Percentiles rank a stretch among this genome's conserved stretches.
These are phyloP conservation scores for Setomelanomma holmii DNA, from an alignment of 2,329 filamentous ascomycete species.

Conservation along the genomic window DNA sequence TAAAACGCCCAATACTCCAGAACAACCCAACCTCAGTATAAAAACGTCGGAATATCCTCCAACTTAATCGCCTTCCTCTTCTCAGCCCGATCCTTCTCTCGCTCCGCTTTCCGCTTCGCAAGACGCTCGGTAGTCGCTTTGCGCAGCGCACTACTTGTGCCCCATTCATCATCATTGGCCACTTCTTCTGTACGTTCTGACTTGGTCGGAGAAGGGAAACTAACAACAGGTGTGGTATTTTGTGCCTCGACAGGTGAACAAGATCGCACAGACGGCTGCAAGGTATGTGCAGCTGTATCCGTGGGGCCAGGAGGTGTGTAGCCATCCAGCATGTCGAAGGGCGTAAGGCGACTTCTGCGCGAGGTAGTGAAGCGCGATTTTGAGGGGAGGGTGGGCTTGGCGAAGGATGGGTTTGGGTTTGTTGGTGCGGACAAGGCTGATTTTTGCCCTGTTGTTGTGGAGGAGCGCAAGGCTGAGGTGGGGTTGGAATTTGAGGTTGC, in stretches of 20 bases:
- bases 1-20: too few species aligned
- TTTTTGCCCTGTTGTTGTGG: not conserved
- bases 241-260: not conserved
- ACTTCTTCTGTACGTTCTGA: not conserved
- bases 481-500: constrained; percentile 6
- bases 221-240: too few species aligned
- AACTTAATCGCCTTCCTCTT: constrained; percentile 32
- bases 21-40: constrained; percentile 38
- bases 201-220: not conserved
- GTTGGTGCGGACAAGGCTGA: constrained; percentile 1
- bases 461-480: constrained; percentile 2
- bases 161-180: constrained; percentile 14
- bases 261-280: not conserved
- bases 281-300: not conserved
- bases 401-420: constrained; percentile 12
- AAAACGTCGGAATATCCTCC: constrained; percentile 56
- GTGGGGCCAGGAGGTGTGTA: constrained; percentile 14
- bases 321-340: constrained; percentile 38
- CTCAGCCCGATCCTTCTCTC: constrained; percentile 32
- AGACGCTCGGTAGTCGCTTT: constrained; percentile 36
- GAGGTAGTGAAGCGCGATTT: constrained; percentile 15
- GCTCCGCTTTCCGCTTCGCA: constrained; percentile 40
- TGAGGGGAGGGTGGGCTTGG: constrained; percentile 27
- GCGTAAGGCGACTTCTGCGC: constrained; percentile 24
- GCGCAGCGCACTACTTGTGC: constrained; percentile 4